Evolutionary conservation across 345 rosid genomes (phyloP), one percentile per base, ranked within the genome.

Genomic region (Brassica incana): DNA sequence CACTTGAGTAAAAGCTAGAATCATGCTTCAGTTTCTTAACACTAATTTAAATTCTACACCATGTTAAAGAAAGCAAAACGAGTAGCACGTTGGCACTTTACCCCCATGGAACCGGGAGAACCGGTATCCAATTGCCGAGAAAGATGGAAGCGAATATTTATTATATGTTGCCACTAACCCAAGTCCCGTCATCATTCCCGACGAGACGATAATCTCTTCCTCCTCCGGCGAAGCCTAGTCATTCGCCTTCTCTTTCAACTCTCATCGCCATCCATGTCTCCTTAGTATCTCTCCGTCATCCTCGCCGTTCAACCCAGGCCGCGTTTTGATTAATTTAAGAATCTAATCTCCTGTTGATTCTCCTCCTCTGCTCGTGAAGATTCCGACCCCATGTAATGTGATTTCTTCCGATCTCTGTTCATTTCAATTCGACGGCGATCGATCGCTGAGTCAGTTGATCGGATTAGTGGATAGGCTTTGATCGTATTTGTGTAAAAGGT

Each of bases 151-250:
- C 58, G 76, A 80, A 70, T 74, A 75, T 62, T 69, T 72, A 78
- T 66, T 82, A 80, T 80, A 85, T 83, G 81, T 80, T 71, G 83
- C 85, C 85, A 77, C 80, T 72, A 35, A 65, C 69, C 72, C 87
- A 84, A 48, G 18, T 78, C 10, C 43, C 43, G 8, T 38, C 71
- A 73, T 73, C 88, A 71, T 45, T 67, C 16, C 20, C 80, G 79
- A 70, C 76, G 80, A 56, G 33, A 11, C 65, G 56, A 50, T 14
- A 14, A 50, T 45, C 15, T 50, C 56, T 12, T 11, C 79, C 58
- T 59, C n/a, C 63, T 30, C 79, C 77, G 80, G 72, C 73, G 83
- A 71, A 40, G 76, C 71, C 52, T 59, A 2, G 4, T 27, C 7
- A 38, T 30, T 69, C 71, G 78, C 71, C 72, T 70, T n/a, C 64